Evolutionary conservation across 2,329 filamentous ascomycete genomes (phyloP).

Genomic region (Zymoseptoria brevis): DNA sequence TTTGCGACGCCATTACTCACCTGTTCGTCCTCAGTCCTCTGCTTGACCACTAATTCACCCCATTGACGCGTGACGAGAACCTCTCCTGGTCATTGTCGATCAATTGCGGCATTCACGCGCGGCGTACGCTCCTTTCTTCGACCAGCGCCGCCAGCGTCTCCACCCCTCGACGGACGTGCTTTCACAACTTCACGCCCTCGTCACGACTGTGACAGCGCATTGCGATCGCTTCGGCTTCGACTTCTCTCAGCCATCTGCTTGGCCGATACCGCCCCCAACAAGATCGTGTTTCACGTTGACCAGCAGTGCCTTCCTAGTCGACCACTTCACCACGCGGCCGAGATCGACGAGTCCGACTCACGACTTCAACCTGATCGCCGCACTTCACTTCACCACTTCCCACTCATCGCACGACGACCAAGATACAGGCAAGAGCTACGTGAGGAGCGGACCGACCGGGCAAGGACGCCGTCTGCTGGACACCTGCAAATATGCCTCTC

Average conservation of each 20-base stretch:
- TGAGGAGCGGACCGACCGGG: background rate
- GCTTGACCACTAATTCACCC: too few relatives aligned
- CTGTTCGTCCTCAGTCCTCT: too few relatives aligned
- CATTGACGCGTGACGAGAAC: too few relatives aligned
- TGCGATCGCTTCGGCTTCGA: background rate
- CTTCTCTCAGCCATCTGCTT: background rate
- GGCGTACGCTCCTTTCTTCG: background rate
- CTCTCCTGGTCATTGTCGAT: too few relatives aligned
- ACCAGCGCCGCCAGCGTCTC: background rate
- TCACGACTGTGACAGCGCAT: background rate
- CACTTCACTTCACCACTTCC: background rate
- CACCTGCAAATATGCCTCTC: conserved; percentile 42
- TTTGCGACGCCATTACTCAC: background rate
- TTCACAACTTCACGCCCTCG: background rate
- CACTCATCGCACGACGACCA: background rate
- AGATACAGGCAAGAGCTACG: background rate
- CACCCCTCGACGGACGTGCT: background rate
- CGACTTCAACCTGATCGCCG: background rate
- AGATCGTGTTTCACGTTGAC: background rate
- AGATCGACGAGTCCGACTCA: background rate
- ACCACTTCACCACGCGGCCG: background rate
- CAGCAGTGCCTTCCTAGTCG: background rate
- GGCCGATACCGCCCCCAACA: background rate
- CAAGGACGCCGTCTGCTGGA: background rate
- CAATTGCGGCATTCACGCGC: too few relatives aligned